Percentiles rank a stretch among this genome's conserved stretches.
These are phyloP conservation scores for Neonectria hederae DNA, from an alignment of 2,329 filamentous ascomycete genomes.

Conservation along the genomic window DNA sequence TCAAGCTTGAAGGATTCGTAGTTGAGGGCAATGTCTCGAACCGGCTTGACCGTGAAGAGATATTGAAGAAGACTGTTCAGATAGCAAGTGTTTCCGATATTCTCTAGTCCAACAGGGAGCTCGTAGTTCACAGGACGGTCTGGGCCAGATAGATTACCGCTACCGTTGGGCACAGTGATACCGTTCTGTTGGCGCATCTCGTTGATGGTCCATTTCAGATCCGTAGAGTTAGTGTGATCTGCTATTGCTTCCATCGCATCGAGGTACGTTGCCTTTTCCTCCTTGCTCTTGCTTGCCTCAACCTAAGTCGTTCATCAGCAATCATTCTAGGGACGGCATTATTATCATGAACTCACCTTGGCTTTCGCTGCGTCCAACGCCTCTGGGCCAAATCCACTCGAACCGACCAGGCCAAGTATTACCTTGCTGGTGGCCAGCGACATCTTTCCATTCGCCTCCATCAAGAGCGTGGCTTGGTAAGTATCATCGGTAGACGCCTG, in stretches of 20 bases:
- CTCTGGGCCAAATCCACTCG: constrained; percentile 38
- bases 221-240: constrained; percentile 43
- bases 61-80: constrained; percentile 97
- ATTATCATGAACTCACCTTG: constrained; percentile 38
- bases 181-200: constrained; percentile 41
- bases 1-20: constrained; percentile 78
- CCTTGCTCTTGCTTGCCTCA: constrained; percentile 38
- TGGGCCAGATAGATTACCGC: neutral
- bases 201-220: constrained; percentile 41
- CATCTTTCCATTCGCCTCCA: constrained; percentile 50
- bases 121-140: constrained; percentile 49
- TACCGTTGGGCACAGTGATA: constrained; percentile 30
- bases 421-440: constrained; percentile 47
- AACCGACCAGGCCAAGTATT: constrained; percentile 43
- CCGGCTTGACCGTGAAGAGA: constrained; percentile 85
- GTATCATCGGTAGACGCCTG: constrained; percentile 47
- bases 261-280: constrained; percentile 45
- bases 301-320: constrained; percentile 39
- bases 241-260: constrained; percentile 50
- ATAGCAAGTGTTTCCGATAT: constrained; percentile 98
- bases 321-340: neutral
- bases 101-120: constrained; percentile 86
- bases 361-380: constrained; percentile 39
- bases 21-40: constrained; percentile 82
- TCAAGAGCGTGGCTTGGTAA: constrained; percentile 46